These are phyloP conservation scores for Ophiostoma australiae DNA, from an alignment of 2,329 filamentous ascomycete species.

Conservation along the genomic window DNA sequence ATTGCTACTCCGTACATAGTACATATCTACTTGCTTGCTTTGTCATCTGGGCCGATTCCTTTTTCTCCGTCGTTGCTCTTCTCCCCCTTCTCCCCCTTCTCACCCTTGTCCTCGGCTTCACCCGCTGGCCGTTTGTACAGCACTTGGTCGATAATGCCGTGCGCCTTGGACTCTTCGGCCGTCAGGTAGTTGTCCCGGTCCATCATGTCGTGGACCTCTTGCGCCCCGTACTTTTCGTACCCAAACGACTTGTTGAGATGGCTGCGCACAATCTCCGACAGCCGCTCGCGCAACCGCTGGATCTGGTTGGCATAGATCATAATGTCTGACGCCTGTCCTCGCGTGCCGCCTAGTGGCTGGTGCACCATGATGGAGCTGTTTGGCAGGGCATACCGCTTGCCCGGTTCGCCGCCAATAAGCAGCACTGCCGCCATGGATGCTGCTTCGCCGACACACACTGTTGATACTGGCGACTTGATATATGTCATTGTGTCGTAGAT, in stretches of 20 bases:
- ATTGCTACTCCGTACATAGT: not conserved
- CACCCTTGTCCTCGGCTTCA: conserved; percentile 4
- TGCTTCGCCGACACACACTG: conserved; percentile 90
- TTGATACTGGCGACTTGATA: conserved; percentile 86
- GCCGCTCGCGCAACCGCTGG: conserved; percentile 71
- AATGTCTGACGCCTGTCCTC: conserved; percentile 70
- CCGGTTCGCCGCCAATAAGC: conserved; percentile 76
- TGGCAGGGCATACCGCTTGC: conserved; percentile 83
- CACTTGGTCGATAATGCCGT: conserved; percentile 91
- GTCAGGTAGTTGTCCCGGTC: conserved; percentile 94
- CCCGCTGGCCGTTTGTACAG: conserved; percentile 55
- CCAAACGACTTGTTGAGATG: conserved; percentile 77
- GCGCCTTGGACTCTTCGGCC: conserved; percentile 78
- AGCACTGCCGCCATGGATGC: conserved; percentile 92
- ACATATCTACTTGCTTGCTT: not conserved
- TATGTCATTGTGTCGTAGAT: conserved; percentile 99
- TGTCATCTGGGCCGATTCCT: not conserved
- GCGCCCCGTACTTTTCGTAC: conserved; percentile 68
- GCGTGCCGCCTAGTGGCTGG: conserved; percentile 75
- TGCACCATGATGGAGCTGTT: conserved; percentile 96
- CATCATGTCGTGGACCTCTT: conserved; percentile 91
- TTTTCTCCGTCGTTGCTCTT: not conserved
- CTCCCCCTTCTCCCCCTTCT: not conserved
- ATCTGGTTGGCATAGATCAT: conserved; percentile 98
- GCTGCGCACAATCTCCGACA: conserved; percentile 83